Evolutionary conservation across 2,329 filamentous ascomycete genomes (phyloP), one percentile per base, ranked within the genome.

Genomic region (Colletotrichum nymphaeae): DNA sequence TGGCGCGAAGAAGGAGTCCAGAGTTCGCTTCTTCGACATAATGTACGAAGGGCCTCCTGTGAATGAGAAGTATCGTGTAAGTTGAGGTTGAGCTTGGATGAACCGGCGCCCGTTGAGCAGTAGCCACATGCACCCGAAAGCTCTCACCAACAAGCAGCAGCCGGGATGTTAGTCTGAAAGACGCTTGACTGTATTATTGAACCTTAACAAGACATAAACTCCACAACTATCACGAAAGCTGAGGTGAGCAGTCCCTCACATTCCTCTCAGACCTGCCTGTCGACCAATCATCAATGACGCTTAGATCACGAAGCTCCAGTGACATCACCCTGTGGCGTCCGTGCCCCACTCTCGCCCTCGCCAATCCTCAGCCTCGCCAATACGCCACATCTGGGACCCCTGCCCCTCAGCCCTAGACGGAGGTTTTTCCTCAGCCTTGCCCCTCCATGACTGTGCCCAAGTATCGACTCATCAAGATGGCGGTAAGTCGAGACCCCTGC

Each of bases 1-100:
- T 1, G 88, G 86, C 35, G 85, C 84, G 81, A 95, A 94, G 83
- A 94, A 95, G 12, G 88, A 83, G 74, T 94, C 92, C 1, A 95
- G 85, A 0, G 92, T 93, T 69, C 92, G 87, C 78, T 93, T 92
- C 64, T 83, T 83, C 0, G 83, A 80, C 82, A 83, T 79, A 69
- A 62, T 74, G 22, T 22, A 69, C 26, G 28, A 63, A 49, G 52
- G n/a, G 14, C 24, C 65, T 32, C 26, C 30, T 55, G 32, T 22
- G 7, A n/a, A 12, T 66, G 67, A 52, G 67, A 67, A 55, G 46
- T 72, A 64, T 37, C 35, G 63, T 73, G 64, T 67, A 65, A 53
- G 59, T 60, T 42, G 16, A 12, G 49, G 57, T 58, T 55, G 46
- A 19, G 46, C 35, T 46, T 37, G 42, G 16, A 14, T 69, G 22